Evolutionary conservation across 805 yeast genomes (phyloP).

Genomic region (Yamadazyma endophytica): DNA sequence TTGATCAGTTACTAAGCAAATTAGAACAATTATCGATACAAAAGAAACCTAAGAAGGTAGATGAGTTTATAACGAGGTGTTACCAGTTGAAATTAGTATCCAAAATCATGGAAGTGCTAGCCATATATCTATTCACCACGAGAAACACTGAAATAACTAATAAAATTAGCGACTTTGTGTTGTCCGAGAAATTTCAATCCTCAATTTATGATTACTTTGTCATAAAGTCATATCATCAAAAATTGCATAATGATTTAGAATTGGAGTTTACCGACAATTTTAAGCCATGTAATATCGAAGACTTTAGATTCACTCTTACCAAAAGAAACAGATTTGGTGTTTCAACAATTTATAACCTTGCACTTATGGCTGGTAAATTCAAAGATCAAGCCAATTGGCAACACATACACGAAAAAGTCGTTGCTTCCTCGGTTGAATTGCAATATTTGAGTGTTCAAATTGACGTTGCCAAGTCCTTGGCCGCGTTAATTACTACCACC

Average conservation of each 20-base stretch:
- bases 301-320: constrained; percentile 48
- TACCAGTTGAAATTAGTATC: constrained; percentile 58
- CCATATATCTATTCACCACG: constrained; percentile 63
- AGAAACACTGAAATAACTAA: constrained; percentile 37
- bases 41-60: constrained; percentile 4
- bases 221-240: constrained; percentile 43
- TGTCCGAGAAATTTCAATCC: constrained; percentile 30
- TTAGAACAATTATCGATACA: constrained; percentile 16
- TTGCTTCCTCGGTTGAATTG: constrained; percentile 56
- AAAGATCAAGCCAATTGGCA: constrained; percentile 35
- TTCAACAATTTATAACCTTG: constrained; percentile 53
- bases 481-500: constrained; percentile 68
- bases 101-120: constrained; percentile 70
- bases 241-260: constrained; percentile 44
- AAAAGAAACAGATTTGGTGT: constrained; percentile 48
- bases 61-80: constrained; percentile 25
- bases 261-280: constrained; percentile 45
- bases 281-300: constrained; percentile 43
- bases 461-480: constrained; percentile 69
- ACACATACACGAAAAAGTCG: constrained; percentile 46
- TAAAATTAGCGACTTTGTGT: constrained; percentile 41
- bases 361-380: constrained; percentile 60
- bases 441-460: constrained; percentile 66
- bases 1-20: constrained; percentile 36
- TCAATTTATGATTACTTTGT: constrained; percentile 28